phyloP scores from a whole-genome alignment of 495 filamentous ascomycete genomes.

The Penicillium canariense region DNA sequence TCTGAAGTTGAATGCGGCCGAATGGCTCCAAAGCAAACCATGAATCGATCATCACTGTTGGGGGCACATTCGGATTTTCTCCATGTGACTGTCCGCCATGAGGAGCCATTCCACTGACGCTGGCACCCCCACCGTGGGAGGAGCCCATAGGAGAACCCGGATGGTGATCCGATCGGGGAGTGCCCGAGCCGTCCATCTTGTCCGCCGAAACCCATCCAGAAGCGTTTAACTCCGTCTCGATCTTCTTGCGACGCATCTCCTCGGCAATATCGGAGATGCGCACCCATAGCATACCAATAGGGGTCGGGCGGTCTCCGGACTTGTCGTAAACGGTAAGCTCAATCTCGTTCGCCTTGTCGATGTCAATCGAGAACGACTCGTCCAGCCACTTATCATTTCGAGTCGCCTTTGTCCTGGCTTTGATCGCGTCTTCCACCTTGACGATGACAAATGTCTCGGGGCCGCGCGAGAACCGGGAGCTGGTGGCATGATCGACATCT shows the following conservation, averaged over 20 bases:
- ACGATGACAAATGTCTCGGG: conserved; percentile 94
- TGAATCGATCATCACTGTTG: conserved; percentile 73
- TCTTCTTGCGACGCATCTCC: conserved; percentile 95
- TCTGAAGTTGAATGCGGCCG: conserved; percentile 79
- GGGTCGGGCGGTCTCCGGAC: conserved; percentile 77
- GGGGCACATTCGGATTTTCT: conserved; percentile 34
- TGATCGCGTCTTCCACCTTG: conserved; percentile 92
- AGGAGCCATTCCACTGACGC: conserved; percentile 24
- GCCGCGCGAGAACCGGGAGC: conserved; percentile 79
- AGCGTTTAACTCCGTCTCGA: conserved; percentile 87
- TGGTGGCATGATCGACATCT: conserved; percentile 92
- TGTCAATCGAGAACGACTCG: conserved; percentile 84
- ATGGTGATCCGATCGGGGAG: conserved; percentile 35
- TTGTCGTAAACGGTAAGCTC: conserved; percentile 98
- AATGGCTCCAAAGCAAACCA: conserved; percentile 98
- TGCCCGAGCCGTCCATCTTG: conserved; percentile 67
- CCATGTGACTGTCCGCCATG: conserved; percentile 21
- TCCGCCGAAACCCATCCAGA: conserved; percentile 97
- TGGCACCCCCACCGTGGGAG: conserved; percentile 24
- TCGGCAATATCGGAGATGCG: conserved; percentile 96
- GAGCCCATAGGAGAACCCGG: conserved; percentile 45
- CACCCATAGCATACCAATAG: conserved; percentile 94
- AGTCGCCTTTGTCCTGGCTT: conserved; percentile 83
- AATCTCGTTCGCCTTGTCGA: conserved; percentile 98
- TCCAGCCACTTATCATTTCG: conserved; percentile 87